Percentiles rank a stretch among this genome's conserved stretches.
phyloP scores from a whole-genome alignment of 2,329 filamentous ascomycete species.

The Furcasterigmium sp. region DNA sequence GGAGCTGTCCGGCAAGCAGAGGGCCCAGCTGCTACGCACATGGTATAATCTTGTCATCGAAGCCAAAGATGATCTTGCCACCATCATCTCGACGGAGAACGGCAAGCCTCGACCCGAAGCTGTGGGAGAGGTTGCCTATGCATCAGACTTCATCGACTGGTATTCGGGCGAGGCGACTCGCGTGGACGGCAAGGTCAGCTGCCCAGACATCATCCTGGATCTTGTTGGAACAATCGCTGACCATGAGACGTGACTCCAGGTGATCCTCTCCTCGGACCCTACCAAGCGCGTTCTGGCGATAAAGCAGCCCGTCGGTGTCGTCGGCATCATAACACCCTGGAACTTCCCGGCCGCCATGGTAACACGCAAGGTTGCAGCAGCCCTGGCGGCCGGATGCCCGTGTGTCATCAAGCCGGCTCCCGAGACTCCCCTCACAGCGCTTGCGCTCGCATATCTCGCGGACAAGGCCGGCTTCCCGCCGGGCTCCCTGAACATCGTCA shows the following conservation, averaged over 20 bases:
- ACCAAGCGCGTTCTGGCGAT: slow-evolving; percentile 72
- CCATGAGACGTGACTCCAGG: no score
- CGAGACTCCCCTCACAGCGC: slow-evolving; percentile 87
- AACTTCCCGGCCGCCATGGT: slow-evolving; percentile 76
- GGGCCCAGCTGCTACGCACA: slow-evolving; percentile 50
- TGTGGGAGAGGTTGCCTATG: slow-evolving; percentile 65
- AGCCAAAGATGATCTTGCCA: slow-evolving; percentile 62
- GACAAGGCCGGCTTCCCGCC: slow-evolving; percentile 86
- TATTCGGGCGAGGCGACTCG: slow-evolving; percentile 74
- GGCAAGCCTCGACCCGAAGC: slow-evolving; percentile 76
- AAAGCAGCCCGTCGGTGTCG: slow-evolving; percentile 81
- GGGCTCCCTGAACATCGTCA: slow-evolving; percentile 87
- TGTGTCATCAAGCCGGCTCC: slow-evolving; percentile 87
- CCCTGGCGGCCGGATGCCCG: slow-evolving; percentile 93
- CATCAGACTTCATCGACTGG: slow-evolving; percentile 73
- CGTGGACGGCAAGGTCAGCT: slow-evolving; percentile 66
- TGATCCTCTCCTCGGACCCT: slow-evolving; percentile 64
- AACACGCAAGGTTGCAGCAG: slow-evolving; percentile 58
- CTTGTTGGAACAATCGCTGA: no score
- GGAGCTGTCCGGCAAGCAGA: slow-evolving; percentile 51
- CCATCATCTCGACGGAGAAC: slow-evolving; percentile 82
- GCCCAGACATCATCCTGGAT: no score
- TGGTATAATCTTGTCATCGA: slow-evolving; percentile 60
- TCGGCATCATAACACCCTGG: slow-evolving; percentile 79
- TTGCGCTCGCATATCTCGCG: slow-evolving; percentile 82